A percentile compares a stretch with the other conserved stretches of the same genome.
These are phyloP conservation scores for Paraphaeosphaeria minitans DNA, from an alignment of 2,329 filamentous ascomycete genomes.

Conservation along the genomic window DNA sequence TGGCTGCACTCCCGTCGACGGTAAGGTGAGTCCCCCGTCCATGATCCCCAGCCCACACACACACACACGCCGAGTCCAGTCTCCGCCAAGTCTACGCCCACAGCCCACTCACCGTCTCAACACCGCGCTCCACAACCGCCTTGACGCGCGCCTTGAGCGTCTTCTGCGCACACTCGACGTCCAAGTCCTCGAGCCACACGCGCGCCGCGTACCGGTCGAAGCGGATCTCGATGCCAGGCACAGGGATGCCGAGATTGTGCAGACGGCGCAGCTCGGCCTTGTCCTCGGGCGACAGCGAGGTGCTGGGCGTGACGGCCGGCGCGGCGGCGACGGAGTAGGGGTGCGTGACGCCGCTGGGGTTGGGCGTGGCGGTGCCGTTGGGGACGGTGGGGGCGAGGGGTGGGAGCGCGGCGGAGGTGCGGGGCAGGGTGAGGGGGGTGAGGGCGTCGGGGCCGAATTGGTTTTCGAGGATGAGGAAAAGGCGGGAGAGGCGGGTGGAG, in stretches of 20 bases:
- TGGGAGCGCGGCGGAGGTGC: conserved; percentile 52
- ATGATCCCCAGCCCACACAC: too few relatives aligned
- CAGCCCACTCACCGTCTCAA: conserved; percentile 71
- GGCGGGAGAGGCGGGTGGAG: conserved; percentile 77
- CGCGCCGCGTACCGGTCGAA: conserved; percentile 87
- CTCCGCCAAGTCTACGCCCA: too few relatives aligned
- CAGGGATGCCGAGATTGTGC: conserved; percentile 83
- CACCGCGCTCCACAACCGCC: conserved; percentile 86
- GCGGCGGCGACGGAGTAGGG: conserved; percentile 18
- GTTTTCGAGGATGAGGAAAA: conserved; percentile 95
- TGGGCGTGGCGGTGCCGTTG: too few relatives aligned
- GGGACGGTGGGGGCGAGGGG: conserved; percentile 6
- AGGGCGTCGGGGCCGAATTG: conserved; percentile 90
- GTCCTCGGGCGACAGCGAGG: conserved; percentile 18
- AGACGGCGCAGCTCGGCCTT: conserved; percentile 72
- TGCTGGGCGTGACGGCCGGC: conserved; percentile 1
- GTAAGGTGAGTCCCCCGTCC: too few relatives aligned
- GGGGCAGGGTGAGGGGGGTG: conserved; percentile 71
- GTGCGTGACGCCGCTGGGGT: background rate
- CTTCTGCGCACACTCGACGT: conserved; percentile 82
- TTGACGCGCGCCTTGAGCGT: conserved; percentile 82
- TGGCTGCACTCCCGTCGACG: too few relatives aligned
- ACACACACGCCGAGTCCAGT: too few relatives aligned
- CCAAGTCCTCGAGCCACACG: conserved; percentile 89
- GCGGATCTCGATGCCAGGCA: conserved; percentile 84